Conservation (phyloP, 2,329 filamentous ascomycete genomes). For the Penicillium sp. region DNA sequence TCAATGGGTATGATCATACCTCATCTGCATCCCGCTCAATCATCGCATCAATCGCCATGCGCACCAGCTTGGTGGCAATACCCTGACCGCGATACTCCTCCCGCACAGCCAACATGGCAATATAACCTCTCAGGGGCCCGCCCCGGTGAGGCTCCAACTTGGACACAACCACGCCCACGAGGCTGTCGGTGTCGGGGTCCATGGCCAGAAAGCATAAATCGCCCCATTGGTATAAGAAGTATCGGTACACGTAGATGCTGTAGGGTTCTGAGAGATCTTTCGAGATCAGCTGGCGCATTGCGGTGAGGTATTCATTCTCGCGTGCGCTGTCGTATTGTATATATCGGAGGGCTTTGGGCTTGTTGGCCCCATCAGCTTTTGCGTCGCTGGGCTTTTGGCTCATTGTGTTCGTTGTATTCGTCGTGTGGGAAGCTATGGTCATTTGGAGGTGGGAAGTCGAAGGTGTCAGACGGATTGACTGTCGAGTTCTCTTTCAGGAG, state of each 20-base stretch:
- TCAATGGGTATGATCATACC: slow-evolving; percentile 29
- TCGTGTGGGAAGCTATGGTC: background rate
- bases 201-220: slow-evolving; percentile 86
- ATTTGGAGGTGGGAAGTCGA: background rate
- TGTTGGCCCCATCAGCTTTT: slow-evolving; percentile 33
- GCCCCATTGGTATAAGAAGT: slow-evolving; percentile 97
- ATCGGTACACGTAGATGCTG: slow-evolving; percentile 98
- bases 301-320: slow-evolving; percentile 67
- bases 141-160: slow-evolving; percentile 89
- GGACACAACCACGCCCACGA: slow-evolving; percentile 89
- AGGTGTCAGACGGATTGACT: background rate
- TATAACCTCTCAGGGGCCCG: slow-evolving; percentile 86
- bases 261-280: slow-evolving; percentile 97
- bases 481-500: background rate
- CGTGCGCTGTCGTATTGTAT: slow-evolving; percentile 57
- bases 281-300: slow-evolving; percentile 88
- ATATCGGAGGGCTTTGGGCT: slow-evolving; percentile 43
- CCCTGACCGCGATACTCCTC: slow-evolving; percentile 75
- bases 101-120: slow-evolving; percentile 95
- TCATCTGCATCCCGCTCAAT: slow-evolving; percentile 78
- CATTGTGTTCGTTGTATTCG: background rate
- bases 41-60: slow-evolving; percentile 89
- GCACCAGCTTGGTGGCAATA: slow-evolving; percentile 84
- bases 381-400: slow-evolving; percentile 8
- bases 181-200: slow-evolving; percentile 45